Percentiles rank a stretch among this genome's conserved stretches.
These are phyloP conservation scores for Phaeotremella skinneri DNA, from an alignment of 768 basidiomycete species.

Conservation along the genomic window DNA sequence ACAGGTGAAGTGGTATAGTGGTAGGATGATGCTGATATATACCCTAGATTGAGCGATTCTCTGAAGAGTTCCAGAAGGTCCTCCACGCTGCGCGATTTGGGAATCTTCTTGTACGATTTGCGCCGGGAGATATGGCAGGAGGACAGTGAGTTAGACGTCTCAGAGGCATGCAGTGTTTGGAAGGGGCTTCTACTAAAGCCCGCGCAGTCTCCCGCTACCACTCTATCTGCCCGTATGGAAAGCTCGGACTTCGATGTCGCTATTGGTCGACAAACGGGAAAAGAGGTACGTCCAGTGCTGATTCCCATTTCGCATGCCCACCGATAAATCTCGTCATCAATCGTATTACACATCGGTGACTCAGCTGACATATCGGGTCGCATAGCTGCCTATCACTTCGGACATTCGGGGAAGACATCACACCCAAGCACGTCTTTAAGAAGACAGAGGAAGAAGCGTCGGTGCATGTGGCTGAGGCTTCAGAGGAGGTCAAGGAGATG, in stretches of 20 bases:
- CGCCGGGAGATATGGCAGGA: conserved; percentile 58
- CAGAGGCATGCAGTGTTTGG: neutral
- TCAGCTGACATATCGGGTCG: neutral
- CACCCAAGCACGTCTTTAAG: conserved; percentile 16
- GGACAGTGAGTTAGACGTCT: conserved; percentile 56
- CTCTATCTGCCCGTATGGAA: conserved; percentile 95
- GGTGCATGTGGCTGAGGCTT: neutral
- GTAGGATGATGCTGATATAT: neutral
- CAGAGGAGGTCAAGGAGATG: conserved; percentile 3
- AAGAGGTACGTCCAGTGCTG: conserved; percentile 65
- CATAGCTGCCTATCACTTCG: conserved; percentile 79
- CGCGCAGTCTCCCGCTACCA: conserved; percentile 66
- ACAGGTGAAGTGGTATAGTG: neutral
- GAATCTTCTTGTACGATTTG: conserved; percentile 62
- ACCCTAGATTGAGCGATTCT: conserved; percentile 58
- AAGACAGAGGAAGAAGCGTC: conserved; percentile 3
- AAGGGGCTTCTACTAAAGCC: too few relatives aligned
- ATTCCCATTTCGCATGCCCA: neutral
- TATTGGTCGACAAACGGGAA: conserved; percentile 96
- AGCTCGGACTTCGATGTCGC: conserved; percentile 75
- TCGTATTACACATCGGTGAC: conserved; percentile 9
- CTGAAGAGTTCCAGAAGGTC: conserved; percentile 59
- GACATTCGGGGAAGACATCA: conserved; percentile 74
- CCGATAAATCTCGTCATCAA: neutral
- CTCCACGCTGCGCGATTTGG: conserved; percentile 61